Conservation (phyloP, 495 filamentous ascomycete species). For the Lindgomyces ingoldianus region DNA sequence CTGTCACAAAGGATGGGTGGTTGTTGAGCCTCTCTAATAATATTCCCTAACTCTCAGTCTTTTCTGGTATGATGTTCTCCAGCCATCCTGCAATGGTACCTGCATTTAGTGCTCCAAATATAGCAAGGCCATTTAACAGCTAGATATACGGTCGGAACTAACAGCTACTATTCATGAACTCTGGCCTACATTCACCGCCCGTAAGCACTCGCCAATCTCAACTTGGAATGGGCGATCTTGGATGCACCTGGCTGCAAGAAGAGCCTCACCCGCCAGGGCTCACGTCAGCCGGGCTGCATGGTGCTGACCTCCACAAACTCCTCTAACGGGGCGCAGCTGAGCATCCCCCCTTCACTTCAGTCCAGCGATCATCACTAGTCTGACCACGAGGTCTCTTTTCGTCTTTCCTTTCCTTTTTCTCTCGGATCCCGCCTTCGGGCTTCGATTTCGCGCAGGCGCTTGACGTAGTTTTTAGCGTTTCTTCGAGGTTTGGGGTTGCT, state of each 20-base stretch:
- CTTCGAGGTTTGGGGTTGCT: not conserved
- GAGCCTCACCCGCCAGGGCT: not conserved
- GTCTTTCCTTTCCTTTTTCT: not conserved
- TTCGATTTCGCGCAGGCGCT: not conserved
- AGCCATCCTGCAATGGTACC: too few relatives aligned
- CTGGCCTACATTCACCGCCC: too few relatives aligned
- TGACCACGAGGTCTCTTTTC: not conserved
- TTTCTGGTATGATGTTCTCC: too few relatives aligned
- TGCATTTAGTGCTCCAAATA: too few relatives aligned
- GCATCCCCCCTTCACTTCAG: not conserved
- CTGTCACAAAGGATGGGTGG: too few relatives aligned
- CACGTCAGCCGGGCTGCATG: not conserved
- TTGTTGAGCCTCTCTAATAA: too few relatives aligned
- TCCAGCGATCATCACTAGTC: not conserved
- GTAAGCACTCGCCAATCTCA: not conserved
- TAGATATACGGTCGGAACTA: too few relatives aligned
- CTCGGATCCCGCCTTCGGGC: not conserved
- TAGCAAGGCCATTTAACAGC: too few relatives aligned
- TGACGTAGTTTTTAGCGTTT: slow-evolving; percentile 7
- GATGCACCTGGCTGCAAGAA: not conserved
- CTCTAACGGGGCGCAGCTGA: not conserved
- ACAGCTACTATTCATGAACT: too few relatives aligned
- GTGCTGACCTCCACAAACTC: not conserved
- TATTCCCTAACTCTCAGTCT: too few relatives aligned
- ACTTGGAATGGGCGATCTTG: not conserved